These are phyloP conservation scores for Pyrenopolyporus hunteri DNA, from an alignment of 495 filamentous ascomycete genomes.

Conservation along the genomic window DNA sequence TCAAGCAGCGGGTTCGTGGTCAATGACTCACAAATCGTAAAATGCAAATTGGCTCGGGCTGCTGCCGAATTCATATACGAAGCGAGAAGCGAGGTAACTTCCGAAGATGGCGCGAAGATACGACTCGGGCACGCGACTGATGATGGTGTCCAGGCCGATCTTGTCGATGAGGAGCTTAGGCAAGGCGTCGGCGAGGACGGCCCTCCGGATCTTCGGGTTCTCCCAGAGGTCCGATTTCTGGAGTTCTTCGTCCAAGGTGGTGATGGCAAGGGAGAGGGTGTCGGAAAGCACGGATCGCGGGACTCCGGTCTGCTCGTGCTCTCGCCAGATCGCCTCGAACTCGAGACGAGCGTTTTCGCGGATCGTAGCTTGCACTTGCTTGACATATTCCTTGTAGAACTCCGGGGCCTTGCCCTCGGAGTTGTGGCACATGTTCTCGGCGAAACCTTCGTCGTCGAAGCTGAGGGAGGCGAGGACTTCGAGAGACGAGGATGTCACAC, in stretches of 20 bases:
- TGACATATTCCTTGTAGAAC: constrained; percentile 94
- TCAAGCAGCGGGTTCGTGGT: background rate
- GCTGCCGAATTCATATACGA: constrained; percentile 94
- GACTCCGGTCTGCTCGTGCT: constrained; percentile 80
- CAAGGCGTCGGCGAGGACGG: constrained; percentile 83
- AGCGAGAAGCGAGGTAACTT: constrained; percentile 90
- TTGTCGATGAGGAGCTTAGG: constrained; percentile 83
- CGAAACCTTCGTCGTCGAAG: constrained; percentile 88
- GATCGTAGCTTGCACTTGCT: constrained; percentile 86
- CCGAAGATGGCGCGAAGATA: constrained; percentile 96
- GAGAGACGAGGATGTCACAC: constrained; percentile 96
- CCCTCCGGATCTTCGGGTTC: constrained; percentile 74
- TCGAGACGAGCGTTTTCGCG: constrained; percentile 88
- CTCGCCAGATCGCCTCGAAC: constrained; percentile 97
- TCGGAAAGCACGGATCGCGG: constrained; percentile 86
- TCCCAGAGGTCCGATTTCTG: constrained; percentile 93
- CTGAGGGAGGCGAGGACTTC: constrained; percentile 93
- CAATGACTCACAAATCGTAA: constrained; percentile 87
- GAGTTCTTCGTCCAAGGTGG: constrained; percentile 91
- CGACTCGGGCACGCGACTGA: constrained; percentile 84
- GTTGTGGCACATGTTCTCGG: constrained; percentile 89
- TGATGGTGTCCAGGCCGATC: constrained; percentile 87
- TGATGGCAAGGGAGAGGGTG: constrained; percentile 87
- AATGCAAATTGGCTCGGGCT: constrained; percentile 95
- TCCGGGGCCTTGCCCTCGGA: constrained; percentile 76